These are phyloP conservation scores for Fusarium humuli DNA, from an alignment of 2,329 filamentous ascomycete genomes.

Conservation along the genomic window DNA sequence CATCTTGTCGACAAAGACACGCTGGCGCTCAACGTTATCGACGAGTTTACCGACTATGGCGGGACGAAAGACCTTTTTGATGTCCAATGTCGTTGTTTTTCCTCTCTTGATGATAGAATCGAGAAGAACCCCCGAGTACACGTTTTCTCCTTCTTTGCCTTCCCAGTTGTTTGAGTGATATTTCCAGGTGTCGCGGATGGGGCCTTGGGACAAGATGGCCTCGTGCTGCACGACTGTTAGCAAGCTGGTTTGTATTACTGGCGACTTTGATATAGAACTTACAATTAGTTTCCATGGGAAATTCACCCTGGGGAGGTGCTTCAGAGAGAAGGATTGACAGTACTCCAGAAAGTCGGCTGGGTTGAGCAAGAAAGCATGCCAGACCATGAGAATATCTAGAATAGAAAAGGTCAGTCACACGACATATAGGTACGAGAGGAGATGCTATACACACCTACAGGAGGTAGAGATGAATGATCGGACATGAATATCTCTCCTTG, in stretches of 20 bases:
- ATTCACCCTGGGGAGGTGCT: conserved; percentile 9
- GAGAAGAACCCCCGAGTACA: conserved; percentile 8
- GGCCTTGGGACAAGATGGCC: conserved; percentile 28
- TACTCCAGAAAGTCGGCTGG: conserved; percentile 26
- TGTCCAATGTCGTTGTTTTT: not conserved
- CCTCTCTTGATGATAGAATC: conserved; percentile 13
- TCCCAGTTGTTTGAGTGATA: conserved; percentile 7
- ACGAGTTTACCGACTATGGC: conserved; percentile 5
- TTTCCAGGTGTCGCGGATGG: conserved; percentile 22
- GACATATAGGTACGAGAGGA: rapidly evolving
- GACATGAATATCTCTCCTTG: not conserved
- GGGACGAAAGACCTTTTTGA: not conserved
- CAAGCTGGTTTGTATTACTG: too few species aligned
- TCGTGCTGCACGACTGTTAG: conserved; percentile 26
- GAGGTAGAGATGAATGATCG: conserved; percentile 22
- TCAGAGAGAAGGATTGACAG: conserved; percentile 2
- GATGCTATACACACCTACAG: conserved; percentile 20
- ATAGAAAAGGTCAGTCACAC: not conserved
- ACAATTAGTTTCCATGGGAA: conserved; percentile 38
- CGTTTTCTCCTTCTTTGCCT: not conserved
- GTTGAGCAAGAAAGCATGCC: conserved; percentile 40
- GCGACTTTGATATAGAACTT: not conserved
- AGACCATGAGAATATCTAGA: conserved; percentile 37
- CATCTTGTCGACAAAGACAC: conserved; percentile 55
- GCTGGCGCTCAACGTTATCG: conserved; percentile 48